Percentiles rank a stretch among this genome's conserved stretches.
These are phyloP conservation scores for Ogataea trehaloabstinens DNA, from an alignment of 805 yeast species.

Conservation along the genomic window DNA sequence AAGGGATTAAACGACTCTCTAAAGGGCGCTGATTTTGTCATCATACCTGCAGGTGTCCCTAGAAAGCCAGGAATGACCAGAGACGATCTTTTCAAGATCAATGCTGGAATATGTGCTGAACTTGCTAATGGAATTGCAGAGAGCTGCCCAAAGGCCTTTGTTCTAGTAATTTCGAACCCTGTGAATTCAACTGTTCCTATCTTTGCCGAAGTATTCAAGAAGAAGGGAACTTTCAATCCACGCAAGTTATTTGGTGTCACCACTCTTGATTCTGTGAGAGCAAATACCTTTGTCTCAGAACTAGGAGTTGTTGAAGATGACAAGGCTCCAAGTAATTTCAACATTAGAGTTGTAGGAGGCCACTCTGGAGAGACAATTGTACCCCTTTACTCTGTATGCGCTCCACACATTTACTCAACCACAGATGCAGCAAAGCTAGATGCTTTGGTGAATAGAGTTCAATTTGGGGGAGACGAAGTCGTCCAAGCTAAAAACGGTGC, in stretches of 20 bases:
- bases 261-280: constrained; percentile 59
- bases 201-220: constrained; percentile 56
- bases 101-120: constrained; percentile 51
- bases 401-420: constrained; percentile 26
- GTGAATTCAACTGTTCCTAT: constrained; percentile 62
- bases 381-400: constrained; percentile 58
- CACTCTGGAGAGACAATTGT: constrained; percentile 94
- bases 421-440: constrained; percentile 41
- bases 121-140: constrained; percentile 52
- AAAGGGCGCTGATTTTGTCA: constrained; percentile 45
- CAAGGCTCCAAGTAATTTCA: constrained; percentile 47
- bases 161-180: constrained; percentile 57
- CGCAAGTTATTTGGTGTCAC: constrained; percentile 56
- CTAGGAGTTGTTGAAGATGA: constrained; percentile 37
- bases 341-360: constrained; percentile 83
- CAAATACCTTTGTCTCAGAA: constrained; percentile 74
- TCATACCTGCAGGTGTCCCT: constrained; percentile 63
- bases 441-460: constrained; percentile 78
- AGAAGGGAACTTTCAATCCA: constrained; percentile 51
- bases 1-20: constrained; percentile 39
- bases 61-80: constrained; percentile 67
- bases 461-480: constrained; percentile 88
- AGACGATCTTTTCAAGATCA: constrained; percentile 59
- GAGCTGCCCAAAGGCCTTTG: constrained; percentile 48
- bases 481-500: constrained; percentile 93